phyloP scores from a whole-genome alignment of 345 rosid genomes.

The Bretschneidera sinensis region DNA sequence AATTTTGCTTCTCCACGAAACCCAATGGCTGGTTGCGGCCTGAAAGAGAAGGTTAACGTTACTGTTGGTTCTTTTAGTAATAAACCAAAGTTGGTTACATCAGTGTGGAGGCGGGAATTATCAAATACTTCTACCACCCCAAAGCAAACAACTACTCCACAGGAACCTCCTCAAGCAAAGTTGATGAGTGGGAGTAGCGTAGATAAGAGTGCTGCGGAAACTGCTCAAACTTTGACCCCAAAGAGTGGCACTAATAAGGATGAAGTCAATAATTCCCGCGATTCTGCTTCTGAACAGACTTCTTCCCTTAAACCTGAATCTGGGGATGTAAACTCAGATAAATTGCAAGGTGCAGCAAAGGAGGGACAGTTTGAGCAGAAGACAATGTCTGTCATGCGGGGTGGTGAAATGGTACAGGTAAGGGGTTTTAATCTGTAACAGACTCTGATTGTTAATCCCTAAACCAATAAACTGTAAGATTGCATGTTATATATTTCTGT shows the following conservation, averaged over 20 bases:
- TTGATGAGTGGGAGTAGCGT: constrained; percentile 6
- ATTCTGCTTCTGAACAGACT: constrained; percentile 18
- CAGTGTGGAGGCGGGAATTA: constrained; percentile 31
- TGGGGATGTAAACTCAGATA: constrained; percentile 24
- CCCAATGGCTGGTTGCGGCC: constrained; percentile 13
- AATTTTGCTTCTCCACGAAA: constrained; percentile 20
- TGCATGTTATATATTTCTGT: neutral
- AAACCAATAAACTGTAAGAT: neutral
- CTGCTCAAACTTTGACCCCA: constrained; percentile 9
- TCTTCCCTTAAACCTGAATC: constrained; percentile 23
- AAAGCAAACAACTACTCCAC: constrained; percentile 10
- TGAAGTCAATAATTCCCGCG: constrained; percentile 17
- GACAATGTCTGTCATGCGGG: constrained; percentile 83
- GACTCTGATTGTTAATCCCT: neutral
- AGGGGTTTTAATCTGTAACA: constrained; percentile 12
- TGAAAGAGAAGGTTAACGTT: constrained; percentile 19
- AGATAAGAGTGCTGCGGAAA: constrained; percentile 12
- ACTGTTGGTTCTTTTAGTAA: constrained; percentile 21
- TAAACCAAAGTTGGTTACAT: constrained; percentile 33
- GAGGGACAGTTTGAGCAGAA: constrained; percentile 60
- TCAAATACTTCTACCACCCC: constrained; percentile 11
- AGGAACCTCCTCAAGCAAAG: constrained; percentile 25
- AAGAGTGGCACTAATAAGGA: constrained; percentile 8
- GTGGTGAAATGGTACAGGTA: constrained; percentile 87
- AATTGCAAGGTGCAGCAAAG: constrained; percentile 34